Percentiles rank a stretch among this genome's conserved stretches.
Conservation (phyloP, 495 filamentous ascomycete genomes). For the Penicillium subrubescens region DNA sequence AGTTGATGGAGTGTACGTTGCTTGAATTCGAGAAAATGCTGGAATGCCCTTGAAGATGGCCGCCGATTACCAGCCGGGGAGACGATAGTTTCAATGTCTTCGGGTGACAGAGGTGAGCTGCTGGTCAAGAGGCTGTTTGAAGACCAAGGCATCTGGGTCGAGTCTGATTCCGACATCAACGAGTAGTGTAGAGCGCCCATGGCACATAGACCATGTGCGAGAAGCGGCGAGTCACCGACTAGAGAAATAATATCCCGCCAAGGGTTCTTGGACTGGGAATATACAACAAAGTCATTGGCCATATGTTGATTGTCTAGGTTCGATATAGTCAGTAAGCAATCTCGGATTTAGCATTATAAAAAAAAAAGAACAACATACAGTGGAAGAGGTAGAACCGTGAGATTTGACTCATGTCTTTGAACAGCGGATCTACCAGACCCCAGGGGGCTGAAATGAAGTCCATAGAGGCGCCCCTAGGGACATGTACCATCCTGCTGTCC, state of each 20-base stretch:
- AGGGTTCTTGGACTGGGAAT: slow-evolving; percentile 43
- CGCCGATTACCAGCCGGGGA: slow-evolving; percentile 32
- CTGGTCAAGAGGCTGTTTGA: slow-evolving; percentile 23
- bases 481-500: slow-evolving; percentile 17
- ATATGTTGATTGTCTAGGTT: slow-evolving; percentile 39
- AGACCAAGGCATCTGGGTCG: slow-evolving; percentile 41
- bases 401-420: slow-evolving; percentile 40
- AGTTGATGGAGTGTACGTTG: slow-evolving; percentile 46
- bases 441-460: slow-evolving; percentile 32
- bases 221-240: slow-evolving; percentile 42
- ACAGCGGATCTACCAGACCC: slow-evolving; percentile 46
- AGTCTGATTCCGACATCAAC: slow-evolving; percentile 38
- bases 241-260: slow-evolving; percentile 43
- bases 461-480: slow-evolving; percentile 6
- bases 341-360: not conserved
- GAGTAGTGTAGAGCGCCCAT: slow-evolving; percentile 48
- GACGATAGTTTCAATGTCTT: slow-evolving; percentile 35
- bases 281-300: slow-evolving; percentile 40
- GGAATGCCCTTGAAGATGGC: slow-evolving; percentile 36
- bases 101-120: slow-evolving; percentile 22
- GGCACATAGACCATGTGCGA: slow-evolving; percentile 41
- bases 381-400: slow-evolving; percentile 45
- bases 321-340: slow-evolving; percentile 1
- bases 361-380: slow-evolving; percentile 31
- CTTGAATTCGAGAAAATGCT: slow-evolving; percentile 47